These are phyloP conservation scores for Pyricularia sp. DNA, from an alignment of 2,329 filamentous ascomycete genomes.

Conservation along the genomic window DNA sequence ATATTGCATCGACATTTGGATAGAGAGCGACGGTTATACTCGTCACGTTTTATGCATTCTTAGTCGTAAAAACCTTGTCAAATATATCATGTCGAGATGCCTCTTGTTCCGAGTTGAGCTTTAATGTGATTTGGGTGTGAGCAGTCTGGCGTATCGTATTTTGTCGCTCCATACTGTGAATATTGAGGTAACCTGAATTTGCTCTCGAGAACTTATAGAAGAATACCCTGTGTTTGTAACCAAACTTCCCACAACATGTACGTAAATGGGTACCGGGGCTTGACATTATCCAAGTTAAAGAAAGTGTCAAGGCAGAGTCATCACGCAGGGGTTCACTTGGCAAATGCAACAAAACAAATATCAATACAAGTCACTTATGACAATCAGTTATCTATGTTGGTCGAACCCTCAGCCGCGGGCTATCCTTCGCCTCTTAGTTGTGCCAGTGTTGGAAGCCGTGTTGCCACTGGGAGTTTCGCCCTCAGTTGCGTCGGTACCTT, in stretches of 20 bases:
- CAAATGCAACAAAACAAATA: neutral
- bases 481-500: constrained; percentile 3
- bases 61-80: neutral
- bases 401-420: constrained; percentile 7
- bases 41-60: neutral
- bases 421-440: constrained; percentile 13
- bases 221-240: too few species aligned
- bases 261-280: too few species aligned
- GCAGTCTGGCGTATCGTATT: neutral
- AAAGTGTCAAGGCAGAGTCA: too few species aligned
- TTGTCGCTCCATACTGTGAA: too few species aligned
- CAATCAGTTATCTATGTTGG: neutral
- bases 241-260: too few species aligned
- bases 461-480: neutral
- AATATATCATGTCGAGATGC: neutral
- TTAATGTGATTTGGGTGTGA: too few species aligned
- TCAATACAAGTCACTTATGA: neutral
- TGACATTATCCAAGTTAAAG: too few species aligned
- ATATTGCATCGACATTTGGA: neutral
- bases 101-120: neutral
- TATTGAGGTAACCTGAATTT: too few species aligned
- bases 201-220: too few species aligned
- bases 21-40: neutral
- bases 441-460: constrained; percentile 7
- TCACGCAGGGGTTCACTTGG: neutral